These are phyloP conservation scores for Eucalyptus curtisii DNA, from an alignment of 345 rosid genomes.

Conservation along the genomic window DNA sequence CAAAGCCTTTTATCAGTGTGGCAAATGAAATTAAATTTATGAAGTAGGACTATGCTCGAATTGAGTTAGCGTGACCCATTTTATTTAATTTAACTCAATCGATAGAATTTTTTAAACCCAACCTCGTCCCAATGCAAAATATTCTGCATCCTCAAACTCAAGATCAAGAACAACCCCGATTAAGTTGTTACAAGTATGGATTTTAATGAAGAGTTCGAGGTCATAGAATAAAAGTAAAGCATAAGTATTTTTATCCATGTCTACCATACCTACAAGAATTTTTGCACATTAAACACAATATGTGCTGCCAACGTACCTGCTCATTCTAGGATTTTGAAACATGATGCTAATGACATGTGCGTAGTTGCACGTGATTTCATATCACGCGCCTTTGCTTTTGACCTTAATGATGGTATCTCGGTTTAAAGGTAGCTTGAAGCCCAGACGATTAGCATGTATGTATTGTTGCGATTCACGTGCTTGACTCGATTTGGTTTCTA, in stretches of 20 bases:
- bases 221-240: neutral
- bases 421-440: neutral
- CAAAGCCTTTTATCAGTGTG: fast-evolving
- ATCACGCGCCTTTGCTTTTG: neutral
- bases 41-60: neutral
- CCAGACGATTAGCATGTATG: neutral
- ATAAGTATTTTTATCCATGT: neutral
- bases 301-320: neutral
- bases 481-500: neutral
- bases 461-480: neutral
- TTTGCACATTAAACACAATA: neutral
- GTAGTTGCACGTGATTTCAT: neutral
- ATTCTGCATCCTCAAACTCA: fast-evolving
- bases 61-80: fast-evolving
- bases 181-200: neutral
- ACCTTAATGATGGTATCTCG: neutral
- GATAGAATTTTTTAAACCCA: neutral
- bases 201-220: neutral
- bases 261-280: neutral
- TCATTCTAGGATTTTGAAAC: neutral
- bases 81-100: neutral
- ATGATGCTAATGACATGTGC: neutral
- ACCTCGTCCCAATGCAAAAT: fast-evolving
- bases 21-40: neutral
- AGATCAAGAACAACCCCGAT: fast-evolving